These are phyloP conservation scores for Setomelanomma holmii DNA, from an alignment of 2,329 filamentous ascomycete genomes.

Conservation along the genomic window DNA sequence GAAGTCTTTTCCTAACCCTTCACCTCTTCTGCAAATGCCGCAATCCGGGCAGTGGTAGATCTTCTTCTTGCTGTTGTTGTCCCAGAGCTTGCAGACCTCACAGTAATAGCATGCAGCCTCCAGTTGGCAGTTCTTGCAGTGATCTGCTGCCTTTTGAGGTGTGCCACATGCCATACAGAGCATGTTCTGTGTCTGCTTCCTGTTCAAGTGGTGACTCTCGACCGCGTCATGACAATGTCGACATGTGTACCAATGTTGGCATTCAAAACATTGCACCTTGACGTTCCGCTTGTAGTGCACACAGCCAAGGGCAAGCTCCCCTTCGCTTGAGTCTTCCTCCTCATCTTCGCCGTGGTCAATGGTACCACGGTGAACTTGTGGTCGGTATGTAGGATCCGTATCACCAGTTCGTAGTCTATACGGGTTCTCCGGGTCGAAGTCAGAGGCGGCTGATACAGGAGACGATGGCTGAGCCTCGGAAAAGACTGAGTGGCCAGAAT, in stretches of 20 bases:
- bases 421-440: slow-evolving; percentile 42
- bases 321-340: slow-evolving; percentile 59
- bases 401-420: slow-evolving; percentile 46
- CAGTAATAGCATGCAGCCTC: slow-evolving; percentile 91
- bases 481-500: slow-evolving; percentile 43
- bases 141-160: slow-evolving; percentile 80
- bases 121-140: slow-evolving; percentile 78
- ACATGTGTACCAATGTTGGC: slow-evolving; percentile 92
- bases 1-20: slow-evolving; percentile 94
- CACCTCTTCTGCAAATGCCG: slow-evolving; percentile 89
- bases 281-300: slow-evolving; percentile 95
- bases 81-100: slow-evolving; percentile 94
- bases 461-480: slow-evolving; percentile 44
- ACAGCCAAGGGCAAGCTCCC: slow-evolving; percentile 70
- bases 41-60: slow-evolving; percentile 98
- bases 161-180: slow-evolving; percentile 94
- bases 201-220: slow-evolving; percentile 79
- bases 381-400: slow-evolving; percentile 40
- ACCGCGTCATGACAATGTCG: slow-evolving; percentile 89
- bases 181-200: slow-evolving; percentile 91
- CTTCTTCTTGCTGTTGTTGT: slow-evolving; percentile 86
- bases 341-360: slow-evolving; percentile 56
- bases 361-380: slow-evolving; percentile 16
- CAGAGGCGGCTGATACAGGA: slow-evolving; percentile 42
- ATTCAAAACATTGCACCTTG: slow-evolving; percentile 91